Evolutionary conservation across 2,329 filamentous ascomycete species (phyloP), one percentile per base, ranked within the genome.

Genomic region (Bertia moriformis): DNA sequence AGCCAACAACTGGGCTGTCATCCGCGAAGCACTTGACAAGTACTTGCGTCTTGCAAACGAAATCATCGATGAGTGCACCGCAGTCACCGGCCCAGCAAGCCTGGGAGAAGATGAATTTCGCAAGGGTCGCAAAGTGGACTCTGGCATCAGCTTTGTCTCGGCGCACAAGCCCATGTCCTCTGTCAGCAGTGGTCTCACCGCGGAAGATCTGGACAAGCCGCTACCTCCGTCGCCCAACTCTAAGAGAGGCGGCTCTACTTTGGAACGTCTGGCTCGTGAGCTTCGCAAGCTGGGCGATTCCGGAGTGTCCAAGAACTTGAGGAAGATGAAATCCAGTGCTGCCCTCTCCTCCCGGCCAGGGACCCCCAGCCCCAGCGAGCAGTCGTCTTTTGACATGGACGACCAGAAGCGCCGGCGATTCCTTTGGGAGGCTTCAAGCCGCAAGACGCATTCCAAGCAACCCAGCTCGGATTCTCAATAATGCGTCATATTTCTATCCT

Each of bases 231-330:
- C 47, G 32, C 22, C 48, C 49, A 18, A 40, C n/a, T 43, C 41
- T 2, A 45, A 46, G 14, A 49, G 49, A 33, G 51, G 58, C 14
- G 61, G 62, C 22, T 73, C 67, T 36, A 62, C 65, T n/a, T 56
- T 78, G 10, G 73, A 78, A 55, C 69, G 68, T 47, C 66, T 78
- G 42, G 69, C 70, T 10, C 64, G 69, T 27, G 73, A 76, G 45
- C 59, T 78, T 44, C 67, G 65, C 44, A 67, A 68, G 46, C 73
- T 78, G 53, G 67, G 69, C 37, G 68, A 70, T 39, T 65, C 63
- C 37, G 61, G 61, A 44, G 19, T 50, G 48, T 39, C 44, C 38
- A 40, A 52, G 40, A 29, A 39, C 22, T 42, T 60, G 15, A 51
- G 50, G 41, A 58, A 55, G 46, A 59, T 58, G 49, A 53, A 52